These are phyloP conservation scores for Diaporthe citrichinensis DNA, from an alignment of 2,329 filamentous ascomycete genomes.

Conservation along the genomic window DNA sequence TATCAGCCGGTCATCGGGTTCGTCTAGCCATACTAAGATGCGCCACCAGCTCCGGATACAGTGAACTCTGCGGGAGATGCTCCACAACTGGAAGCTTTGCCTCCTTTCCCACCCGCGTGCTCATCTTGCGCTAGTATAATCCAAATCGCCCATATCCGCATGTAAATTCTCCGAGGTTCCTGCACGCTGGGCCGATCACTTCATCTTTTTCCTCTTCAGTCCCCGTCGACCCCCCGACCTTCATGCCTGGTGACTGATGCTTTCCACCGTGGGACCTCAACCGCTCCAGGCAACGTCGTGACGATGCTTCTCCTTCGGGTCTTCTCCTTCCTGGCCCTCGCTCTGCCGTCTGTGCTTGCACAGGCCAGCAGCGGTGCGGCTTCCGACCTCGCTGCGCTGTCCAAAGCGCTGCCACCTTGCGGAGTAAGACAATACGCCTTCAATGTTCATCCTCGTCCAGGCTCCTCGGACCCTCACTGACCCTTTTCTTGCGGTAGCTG, in stretches of 20 bases:
- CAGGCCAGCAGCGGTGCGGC: slow-evolving; percentile 13
- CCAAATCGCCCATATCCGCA: slow-evolving; percentile 23
- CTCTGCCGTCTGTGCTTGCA: slow-evolving; percentile 18
- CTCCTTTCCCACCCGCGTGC: slow-evolving; percentile 15
- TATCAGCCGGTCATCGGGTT: slow-evolving; percentile 10
- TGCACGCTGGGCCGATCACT: slow-evolving; percentile 9
- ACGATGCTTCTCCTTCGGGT: slow-evolving; percentile 31
- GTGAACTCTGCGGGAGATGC: background rate
- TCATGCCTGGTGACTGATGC: slow-evolving; percentile 6
- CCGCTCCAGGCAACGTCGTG: background rate
- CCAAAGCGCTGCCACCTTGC: slow-evolving; percentile 35
- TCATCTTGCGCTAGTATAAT: slow-evolving; percentile 16
- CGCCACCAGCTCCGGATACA: slow-evolving; percentile 12
- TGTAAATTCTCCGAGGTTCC: slow-evolving; percentile 35
- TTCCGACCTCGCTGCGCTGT: slow-evolving; percentile 36
- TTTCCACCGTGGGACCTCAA: slow-evolving; percentile 19
- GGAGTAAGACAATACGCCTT: slow-evolving; percentile 28
- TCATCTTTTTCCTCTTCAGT: slow-evolving; percentile 11
- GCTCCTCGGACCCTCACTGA: background rate
- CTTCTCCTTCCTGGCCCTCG: slow-evolving; percentile 10
- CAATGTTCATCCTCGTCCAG: background rate
- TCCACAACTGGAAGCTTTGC: slow-evolving; percentile 13
- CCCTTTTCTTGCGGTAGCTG: slow-evolving; percentile 20
- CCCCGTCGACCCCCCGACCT: slow-evolving; percentile 1
- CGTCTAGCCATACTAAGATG: slow-evolving; percentile 4